Evolutionary conservation across 1,284 basidiomycete genomes (phyloP), one percentile per base, ranked within the genome.

Genomic region (Mycosarcoma mackinlayi): DNA sequence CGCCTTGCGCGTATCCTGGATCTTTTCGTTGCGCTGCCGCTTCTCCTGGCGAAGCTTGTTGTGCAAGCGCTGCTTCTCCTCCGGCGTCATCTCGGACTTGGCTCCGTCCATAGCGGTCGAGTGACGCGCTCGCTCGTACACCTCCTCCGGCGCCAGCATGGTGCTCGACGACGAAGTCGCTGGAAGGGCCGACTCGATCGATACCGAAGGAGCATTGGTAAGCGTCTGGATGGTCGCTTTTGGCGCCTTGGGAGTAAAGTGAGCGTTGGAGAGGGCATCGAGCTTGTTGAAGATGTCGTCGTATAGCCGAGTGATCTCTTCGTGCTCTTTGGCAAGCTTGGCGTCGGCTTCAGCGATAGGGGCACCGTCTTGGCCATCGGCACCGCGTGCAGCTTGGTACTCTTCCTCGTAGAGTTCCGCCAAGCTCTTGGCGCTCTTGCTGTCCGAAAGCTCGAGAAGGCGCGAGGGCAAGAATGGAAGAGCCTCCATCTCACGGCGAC

Each of bases 331-430:
- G 76, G 87, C 86, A 25, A 98, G 86, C 83, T 93, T 94, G 23
- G 90, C 92, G 75, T 98, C 94, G 1, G 92, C 87, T 74, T 93
- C 91, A 71, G 94, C 91, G 3, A 85, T 84, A 10, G 84, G 81
- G 1, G 85, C 83, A 18, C 86, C 83, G 1, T 79, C 83, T 21
- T 82, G 84, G 59, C 62, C 56, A 19, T 64, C 61, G 24, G 38
- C 58, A 39, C 60, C 52, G 85, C 88, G n/a, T 84, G 88, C 87
- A 2, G 89, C 88, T 46, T 89, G 86, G 83, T 91, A 98, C 70
- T 96, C 94, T 68, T 92, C 90, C 83, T 97, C 96, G 84, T 98
- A 98, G 60, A 98, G 92, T 84, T 98, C 92, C 7, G 94, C 94
- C 31, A 99, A 87, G 0, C 92, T 94, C 83, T 94, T 91, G 53